Evolutionary conservation across 768 basidiomycete genomes (phyloP).

Genomic region (Serendipita indica): DNA sequence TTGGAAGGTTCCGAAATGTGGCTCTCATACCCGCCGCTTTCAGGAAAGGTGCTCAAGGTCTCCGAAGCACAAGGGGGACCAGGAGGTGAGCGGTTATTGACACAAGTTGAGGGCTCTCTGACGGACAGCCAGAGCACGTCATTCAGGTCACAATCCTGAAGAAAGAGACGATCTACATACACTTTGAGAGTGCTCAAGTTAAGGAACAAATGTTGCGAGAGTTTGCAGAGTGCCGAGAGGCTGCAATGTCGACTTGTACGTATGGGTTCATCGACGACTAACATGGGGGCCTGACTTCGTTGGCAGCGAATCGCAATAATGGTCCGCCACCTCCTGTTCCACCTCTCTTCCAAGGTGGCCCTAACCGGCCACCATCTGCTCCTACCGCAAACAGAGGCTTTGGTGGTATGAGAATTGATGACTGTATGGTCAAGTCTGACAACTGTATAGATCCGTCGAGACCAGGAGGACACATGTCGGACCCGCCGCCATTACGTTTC

Average conservation of each 20-base stretch:
- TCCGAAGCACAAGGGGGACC: constrained; percentile 36
- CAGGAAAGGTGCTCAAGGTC: constrained; percentile 81
- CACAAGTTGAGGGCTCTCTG: not conserved
- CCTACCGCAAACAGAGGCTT: not conserved
- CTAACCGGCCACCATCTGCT: not conserved
- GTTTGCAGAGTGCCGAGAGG: constrained; percentile 48
- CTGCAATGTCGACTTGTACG: not conserved
- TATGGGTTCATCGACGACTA: not conserved
- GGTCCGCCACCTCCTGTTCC: constrained; percentile 5
- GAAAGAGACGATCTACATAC: constrained; percentile 67
- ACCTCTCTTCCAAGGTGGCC: constrained; percentile 1
- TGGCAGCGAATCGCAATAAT: not conserved
- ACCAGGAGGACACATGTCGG: not conserved
- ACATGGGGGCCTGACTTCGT: not conserved
- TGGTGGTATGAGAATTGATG: too few relatives aligned
- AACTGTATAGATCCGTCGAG: not conserved
- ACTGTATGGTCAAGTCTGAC: too few relatives aligned
- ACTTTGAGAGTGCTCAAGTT: constrained; percentile 38
- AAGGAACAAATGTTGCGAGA: constrained; percentile 53
- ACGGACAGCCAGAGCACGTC: constrained; percentile 39
- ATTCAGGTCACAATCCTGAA: constrained; percentile 71
- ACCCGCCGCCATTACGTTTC: not conserved
- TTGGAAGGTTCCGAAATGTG: constrained; percentile 63
- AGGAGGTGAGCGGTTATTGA: constrained; percentile 28
- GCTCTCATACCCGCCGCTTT: constrained; percentile 86